These are phyloP conservation scores for Neofusicoccum parvum DNA, from an alignment of 2,329 filamentous ascomycete species.

Conservation along the genomic window DNA sequence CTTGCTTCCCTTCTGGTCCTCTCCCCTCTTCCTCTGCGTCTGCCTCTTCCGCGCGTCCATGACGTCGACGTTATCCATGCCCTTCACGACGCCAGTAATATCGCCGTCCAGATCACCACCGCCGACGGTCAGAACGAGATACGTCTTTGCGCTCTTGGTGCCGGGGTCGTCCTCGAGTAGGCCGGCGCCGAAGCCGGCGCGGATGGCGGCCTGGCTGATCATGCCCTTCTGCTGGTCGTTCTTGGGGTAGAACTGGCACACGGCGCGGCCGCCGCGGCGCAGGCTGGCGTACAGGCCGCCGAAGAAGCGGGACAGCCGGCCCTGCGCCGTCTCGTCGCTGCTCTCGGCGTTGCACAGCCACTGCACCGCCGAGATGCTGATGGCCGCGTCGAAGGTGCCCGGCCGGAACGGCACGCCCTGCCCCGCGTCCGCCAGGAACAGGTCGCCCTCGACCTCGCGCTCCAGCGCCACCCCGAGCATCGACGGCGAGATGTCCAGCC, in stretches of 20 bases:
- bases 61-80: conserved; percentile 85
- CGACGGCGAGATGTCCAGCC: conserved; percentile 91
- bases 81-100: conserved; percentile 86
- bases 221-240: conserved; percentile 89
- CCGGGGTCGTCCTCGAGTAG: conserved; percentile 93
- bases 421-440: conserved; percentile 93
- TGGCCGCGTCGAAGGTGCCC: conserved; percentile 90
- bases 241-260: conserved; percentile 98
- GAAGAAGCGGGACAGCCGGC: conserved; percentile 82
- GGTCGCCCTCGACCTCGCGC: conserved; percentile 86
- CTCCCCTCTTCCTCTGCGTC: conserved; percentile 56
- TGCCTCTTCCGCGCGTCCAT: conserved; percentile 55
- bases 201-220: conserved; percentile 88
- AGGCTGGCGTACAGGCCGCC: conserved; percentile 86
- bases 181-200: conserved; percentile 92
- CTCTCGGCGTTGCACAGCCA: conserved; percentile 97
- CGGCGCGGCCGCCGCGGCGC: conserved; percentile 80
- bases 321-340: conserved; percentile 78
- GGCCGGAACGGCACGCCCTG: conserved; percentile 93
- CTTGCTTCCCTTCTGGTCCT: conserved; percentile 78
- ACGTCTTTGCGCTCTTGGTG: conserved; percentile 96
- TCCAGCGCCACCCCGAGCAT: conserved; percentile 97
- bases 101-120: conserved; percentile 65
- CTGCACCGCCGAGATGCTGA: conserved; percentile 94
- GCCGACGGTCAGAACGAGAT: conserved; percentile 90